Conservation (phyloP, 371 early-diverging fungal genomes). For the Lichtheimia ornata region DNA sequence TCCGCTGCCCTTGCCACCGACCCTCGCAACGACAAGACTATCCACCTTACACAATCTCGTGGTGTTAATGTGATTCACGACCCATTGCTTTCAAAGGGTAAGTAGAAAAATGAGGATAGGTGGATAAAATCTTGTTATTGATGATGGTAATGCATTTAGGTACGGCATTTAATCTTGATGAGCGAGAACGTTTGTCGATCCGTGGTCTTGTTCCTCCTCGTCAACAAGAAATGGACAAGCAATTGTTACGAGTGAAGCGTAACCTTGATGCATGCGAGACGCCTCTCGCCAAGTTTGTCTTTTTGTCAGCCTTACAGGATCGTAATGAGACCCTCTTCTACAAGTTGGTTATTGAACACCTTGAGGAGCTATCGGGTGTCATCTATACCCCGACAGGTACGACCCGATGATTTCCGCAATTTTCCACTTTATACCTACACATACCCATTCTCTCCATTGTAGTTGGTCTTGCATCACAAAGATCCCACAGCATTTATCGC, state of each 20-base stretch:
- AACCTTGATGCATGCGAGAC: constrained; percentile 61
- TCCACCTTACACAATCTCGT: constrained; percentile 53
- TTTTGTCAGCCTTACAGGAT: constrained; percentile 54
- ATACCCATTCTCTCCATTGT: constrained; percentile 9
- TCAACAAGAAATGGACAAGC: constrained; percentile 67
- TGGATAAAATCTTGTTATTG: neutral
- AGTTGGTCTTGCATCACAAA: constrained; percentile 54
- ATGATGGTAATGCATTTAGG: constrained; percentile 25
- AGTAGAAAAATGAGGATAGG: neutral
- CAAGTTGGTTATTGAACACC: constrained; percentile 59
- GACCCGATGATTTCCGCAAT: constrained; percentile 14
- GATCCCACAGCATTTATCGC: constrained; percentile 66
- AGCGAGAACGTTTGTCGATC: constrained; percentile 66
- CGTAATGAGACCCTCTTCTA: constrained; percentile 70
- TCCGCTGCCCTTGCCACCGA: constrained; percentile 36
- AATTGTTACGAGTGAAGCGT: constrained; percentile 58
- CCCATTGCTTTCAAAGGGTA: constrained; percentile 60
- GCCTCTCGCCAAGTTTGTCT: constrained; percentile 62
- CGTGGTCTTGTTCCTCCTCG: constrained; percentile 71
- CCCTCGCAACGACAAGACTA: constrained; percentile 60
- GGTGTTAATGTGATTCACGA: constrained; percentile 65
- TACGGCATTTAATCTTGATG: constrained; percentile 65
- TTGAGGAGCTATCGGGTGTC: constrained; percentile 52
- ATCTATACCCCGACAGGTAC: constrained; percentile 55
- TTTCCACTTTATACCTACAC: constrained; percentile 11